A percentile compares a stretch with the other conserved stretches of the same genome.
These are phyloP conservation scores for Epithele typhae DNA, from an alignment of 768 basidiomycete species.

Conservation along the genomic window DNA sequence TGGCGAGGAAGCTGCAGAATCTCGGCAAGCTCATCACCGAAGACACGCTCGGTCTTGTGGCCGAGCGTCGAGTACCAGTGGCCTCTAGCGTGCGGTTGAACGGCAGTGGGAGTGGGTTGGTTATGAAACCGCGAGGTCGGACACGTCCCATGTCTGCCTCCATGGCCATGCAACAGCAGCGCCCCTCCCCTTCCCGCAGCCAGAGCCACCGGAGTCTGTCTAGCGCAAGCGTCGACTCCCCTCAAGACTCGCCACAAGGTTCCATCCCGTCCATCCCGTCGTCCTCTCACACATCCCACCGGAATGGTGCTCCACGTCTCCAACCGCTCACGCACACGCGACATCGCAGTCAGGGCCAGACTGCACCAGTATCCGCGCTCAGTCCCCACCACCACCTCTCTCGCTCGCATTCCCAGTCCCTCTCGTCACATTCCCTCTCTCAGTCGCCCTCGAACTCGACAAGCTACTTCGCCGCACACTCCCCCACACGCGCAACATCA, in stretches of 20 bases:
- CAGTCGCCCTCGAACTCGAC: slow-evolving; percentile 5
- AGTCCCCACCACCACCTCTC: not conserved
- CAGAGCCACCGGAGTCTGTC: slow-evolving; percentile 71
- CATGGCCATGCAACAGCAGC: slow-evolving; percentile 25
- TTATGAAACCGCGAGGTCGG: slow-evolving; percentile 4
- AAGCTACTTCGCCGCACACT: not conserved
- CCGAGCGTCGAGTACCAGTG: slow-evolving; percentile 18
- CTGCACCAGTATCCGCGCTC: slow-evolving; percentile 1
- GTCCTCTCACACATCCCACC: slow-evolving; percentile 53
- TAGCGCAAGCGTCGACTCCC: slow-evolving; percentile 65
- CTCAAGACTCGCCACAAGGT: slow-evolving; percentile 68
- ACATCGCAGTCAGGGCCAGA: slow-evolving; percentile 1
- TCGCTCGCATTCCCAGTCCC: slow-evolving; percentile 2
- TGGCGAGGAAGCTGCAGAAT: slow-evolving; percentile 64
- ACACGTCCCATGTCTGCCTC: slow-evolving; percentile 14
- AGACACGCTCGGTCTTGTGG: slow-evolving; percentile 67
- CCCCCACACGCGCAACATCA: not conserved
- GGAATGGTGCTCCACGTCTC: not conserved
- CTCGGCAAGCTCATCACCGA: slow-evolving; percentile 71
- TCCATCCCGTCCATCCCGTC: slow-evolving; percentile 81
- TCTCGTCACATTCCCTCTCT: slow-evolving; percentile 4
- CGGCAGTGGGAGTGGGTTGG: too few species aligned
- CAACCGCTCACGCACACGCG: slow-evolving; percentile 4
- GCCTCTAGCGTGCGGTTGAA: not conserved
- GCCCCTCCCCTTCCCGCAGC: slow-evolving; percentile 37